Base-by-base conservation (phyloP, 2,329 filamentous ascomycete genomes). In the Colletotrichum spinosum region DNA sequence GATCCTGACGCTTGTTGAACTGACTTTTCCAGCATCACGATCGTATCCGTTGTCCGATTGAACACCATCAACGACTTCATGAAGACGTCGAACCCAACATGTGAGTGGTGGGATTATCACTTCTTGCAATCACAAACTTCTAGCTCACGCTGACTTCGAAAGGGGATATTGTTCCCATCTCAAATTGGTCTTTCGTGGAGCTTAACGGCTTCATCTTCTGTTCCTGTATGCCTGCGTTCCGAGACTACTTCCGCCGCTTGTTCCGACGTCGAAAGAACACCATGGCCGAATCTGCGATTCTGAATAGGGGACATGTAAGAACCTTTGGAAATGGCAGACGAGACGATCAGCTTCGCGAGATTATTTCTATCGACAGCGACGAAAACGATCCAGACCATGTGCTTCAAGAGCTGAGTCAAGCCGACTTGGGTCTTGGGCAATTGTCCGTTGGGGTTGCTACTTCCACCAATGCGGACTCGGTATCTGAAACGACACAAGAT, bases 121-220 rank as follows among this genome's bases (percentile, higher is more conserved):
- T 3, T 17, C 11, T 2, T 1, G 25, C 25, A 5, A 25, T 1
- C 25, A 25, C 3, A 25, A 25, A 25, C 25, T 25, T 25, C 25
- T 8, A 34, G 12, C 15, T 49, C 2, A 56, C 3, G 1, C 5
- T 8, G 13, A 6, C 25, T 25, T 25, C 25, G 6, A 6, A 2
- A 64, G 60, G 55, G 60, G 55, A 65, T 4, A 55, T 60, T 7
- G 55, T 65, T 10, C 55, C 61, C 12, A 65, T 65, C 12, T 55
- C 61, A 5, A 64, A 64, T 8, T 64, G 61, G 61, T 64, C 55
- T 6, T 64, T 64, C n/a, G 42, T 64, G 4, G 61, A 64, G 11
- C 39, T 64, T 10, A 64, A 64, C 5, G 61, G 55, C 2, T 60
- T 64, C 44, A 64, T 64, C 37, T 64, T 64, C 11, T 64, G 61